These are phyloP conservation scores for Starmerella bacillaris DNA, from an alignment of 805 yeast species.

Conservation along the genomic window DNA sequence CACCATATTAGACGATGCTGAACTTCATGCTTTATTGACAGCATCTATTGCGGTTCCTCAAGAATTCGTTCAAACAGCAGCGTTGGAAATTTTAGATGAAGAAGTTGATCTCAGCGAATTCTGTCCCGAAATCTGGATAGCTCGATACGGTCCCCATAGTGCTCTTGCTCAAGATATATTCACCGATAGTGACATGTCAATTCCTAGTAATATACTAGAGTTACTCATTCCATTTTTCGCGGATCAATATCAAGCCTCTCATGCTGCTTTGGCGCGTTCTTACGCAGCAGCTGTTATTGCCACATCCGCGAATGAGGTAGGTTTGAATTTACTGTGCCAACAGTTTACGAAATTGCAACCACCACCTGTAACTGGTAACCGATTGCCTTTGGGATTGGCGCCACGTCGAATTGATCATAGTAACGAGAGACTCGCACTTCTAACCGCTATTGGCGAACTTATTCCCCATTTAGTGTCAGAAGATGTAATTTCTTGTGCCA, in stretches of 20 bases:
- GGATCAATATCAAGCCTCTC: conserved; percentile 28
- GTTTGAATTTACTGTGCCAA: conserved; percentile 32
- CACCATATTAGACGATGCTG: conserved; percentile 37
- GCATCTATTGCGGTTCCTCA: conserved; percentile 39
- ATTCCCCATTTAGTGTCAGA: conserved; percentile 29
- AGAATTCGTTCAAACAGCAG: conserved; percentile 54
- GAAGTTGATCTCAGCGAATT: conserved; percentile 40
- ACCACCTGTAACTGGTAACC: conserved; percentile 31
- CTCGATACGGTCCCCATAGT: conserved; percentile 48
- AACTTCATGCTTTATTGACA: conserved; percentile 41
- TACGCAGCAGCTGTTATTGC: conserved; percentile 29
- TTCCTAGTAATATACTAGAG: conserved; percentile 25
- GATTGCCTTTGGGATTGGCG: conserved; percentile 59
- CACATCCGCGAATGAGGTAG: conserved; percentile 16
- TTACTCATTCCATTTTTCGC: conserved; percentile 35
- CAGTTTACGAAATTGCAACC: conserved; percentile 38
- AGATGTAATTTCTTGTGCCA: conserved; percentile 14
- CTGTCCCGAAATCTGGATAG: conserved; percentile 59
- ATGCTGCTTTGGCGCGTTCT: conserved; percentile 57
- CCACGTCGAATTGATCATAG: conserved; percentile 53
- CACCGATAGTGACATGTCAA: conserved; percentile 51
- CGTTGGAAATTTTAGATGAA: conserved; percentile 69
- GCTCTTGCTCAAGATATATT: conserved; percentile 66
- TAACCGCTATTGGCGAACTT: conserved; percentile 42
- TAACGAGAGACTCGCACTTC: conserved; percentile 73